Base-by-base conservation (phyloP, 495 filamentous ascomycete species). In the Podospora australis region DNA sequence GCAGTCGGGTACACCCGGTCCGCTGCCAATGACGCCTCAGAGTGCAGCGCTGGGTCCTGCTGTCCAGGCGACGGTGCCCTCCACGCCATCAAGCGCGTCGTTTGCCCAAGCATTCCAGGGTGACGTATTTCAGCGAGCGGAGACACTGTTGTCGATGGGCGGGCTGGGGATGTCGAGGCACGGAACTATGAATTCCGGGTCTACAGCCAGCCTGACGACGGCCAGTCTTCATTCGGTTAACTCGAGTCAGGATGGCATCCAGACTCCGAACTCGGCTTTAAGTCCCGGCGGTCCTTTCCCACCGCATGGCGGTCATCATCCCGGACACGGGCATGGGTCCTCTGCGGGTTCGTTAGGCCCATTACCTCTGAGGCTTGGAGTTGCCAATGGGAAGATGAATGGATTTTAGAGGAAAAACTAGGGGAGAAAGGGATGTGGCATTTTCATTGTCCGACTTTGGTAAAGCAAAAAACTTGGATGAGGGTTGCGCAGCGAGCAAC, bases 41-140 rank as follows among this genome's bases (percentile, higher is more conserved):
- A 90, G 86, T 56, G 89, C 89, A 13, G 89, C 89, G 11, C 76
- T 95, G 3, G 89, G 89, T 4, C 86, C 88, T 6, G 90, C 90
- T 29, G 88, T 87, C 13, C 87, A 92, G 62, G 88, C 90, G 2
- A 96, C 90, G 1, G 82, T 95, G 16, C 88, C 89, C 23, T 84
- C 82, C 7, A 89, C 84, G 0, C 86, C 86, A 20, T 81, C 80
- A 45, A 86, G 78, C 63, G 80, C 75, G 3, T 69, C 70, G 0
- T 86, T 84, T 58, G 76, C 80, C 49, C 72, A 73, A 22, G 80
- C 80, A 42, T 87, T 88, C 53, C 72, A 70, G 21, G 82, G 84
- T 4, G 81, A 84, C 49, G 81, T 88, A 3, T 88, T 86, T 63
- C 81, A 88, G 58, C 72, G 86, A 23, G 83, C 86, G 0, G 86